phyloP scores from a whole-genome alignment of 257 asterid genomes.

The Fraxinus americana region DNA sequence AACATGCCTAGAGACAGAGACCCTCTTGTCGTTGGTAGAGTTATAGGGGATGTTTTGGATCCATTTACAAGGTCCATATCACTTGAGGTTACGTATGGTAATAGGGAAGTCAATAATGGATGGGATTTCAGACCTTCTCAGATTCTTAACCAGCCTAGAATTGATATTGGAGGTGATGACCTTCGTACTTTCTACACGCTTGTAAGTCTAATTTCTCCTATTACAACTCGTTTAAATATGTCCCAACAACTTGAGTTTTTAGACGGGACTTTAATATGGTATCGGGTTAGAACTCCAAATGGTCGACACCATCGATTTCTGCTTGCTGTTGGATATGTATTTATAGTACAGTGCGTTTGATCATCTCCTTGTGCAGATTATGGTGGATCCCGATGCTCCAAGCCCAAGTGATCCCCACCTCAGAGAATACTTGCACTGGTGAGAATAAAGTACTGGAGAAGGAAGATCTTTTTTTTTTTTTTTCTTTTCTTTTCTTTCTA shows the following conservation, averaged over 20 bases:
- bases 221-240: no score
- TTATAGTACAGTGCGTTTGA: no score
- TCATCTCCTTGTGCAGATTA: conserved; percentile 35
- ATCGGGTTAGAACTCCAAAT: no score
- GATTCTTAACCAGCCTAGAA: conserved; percentile 60
- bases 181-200: conserved; percentile 68
- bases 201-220: conserved; percentile 29
- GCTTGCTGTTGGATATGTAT: no score
- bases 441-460: background rate
- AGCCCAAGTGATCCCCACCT: conserved; percentile 73
- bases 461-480: no score
- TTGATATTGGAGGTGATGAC: conserved; percentile 70
- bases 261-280: no score
- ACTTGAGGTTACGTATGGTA: conserved; percentile 42
- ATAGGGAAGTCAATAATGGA: conserved; percentile 57
- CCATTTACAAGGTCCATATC: conserved; percentile 50
- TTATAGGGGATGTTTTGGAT: conserved; percentile 71
- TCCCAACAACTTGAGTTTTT: no score
- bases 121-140: conserved; percentile 71
- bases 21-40: conserved; percentile 66
- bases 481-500: no score
- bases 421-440: conserved; percentile 79
- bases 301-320: no score
- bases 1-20: conserved; percentile 61
- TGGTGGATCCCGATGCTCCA: conserved; percentile 85